Evolutionary conservation across 768 basidiomycete species (phyloP), one percentile per base, ranked within the genome.

Genomic region (Antrodiella citrinella): DNA sequence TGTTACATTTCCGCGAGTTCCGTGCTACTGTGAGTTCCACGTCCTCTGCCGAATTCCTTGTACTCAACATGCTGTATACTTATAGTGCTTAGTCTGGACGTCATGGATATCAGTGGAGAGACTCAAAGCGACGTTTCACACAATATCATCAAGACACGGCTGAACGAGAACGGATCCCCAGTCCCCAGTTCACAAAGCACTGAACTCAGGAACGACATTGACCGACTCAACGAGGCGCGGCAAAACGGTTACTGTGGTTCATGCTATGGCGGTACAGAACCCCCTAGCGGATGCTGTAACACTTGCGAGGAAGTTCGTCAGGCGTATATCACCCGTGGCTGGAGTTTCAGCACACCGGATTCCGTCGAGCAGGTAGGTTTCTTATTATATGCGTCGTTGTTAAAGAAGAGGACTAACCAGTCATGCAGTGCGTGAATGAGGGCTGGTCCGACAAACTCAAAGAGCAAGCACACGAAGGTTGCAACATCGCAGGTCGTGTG

Each of bases 91-190:
- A 94, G 91, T 64, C 70, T 98, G 48, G 96, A 99, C 67, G 82
- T 98, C 47, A 94, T 97, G 90, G 96, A 99, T 62, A 96, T 99
- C 52, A 91, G 88, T 51, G 96, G 96, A 22, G 96, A 97, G 72
- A 81, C 86, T 23, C 95, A 97, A 65, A 77, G 86, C 51, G 91
- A 97, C 61, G 64, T 97, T 45, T 79, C 91, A 5, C 94, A 97
- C 65, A 91, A 91, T 60, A 77, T 98, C 49, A 60, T 84, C 50
- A 97, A 97, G 66, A 84, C 80, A 11, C 81, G 96, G 12, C 69
- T 97, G 24, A 76, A 82, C 53, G 62, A 70, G 18, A 55, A 69
- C 2, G 91, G 92, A 2, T 60, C 61, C 3, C 65, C 69, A n/a
- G 76, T 96, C 22, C 71, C 80, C 22, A 75, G 75, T 53, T 69